phyloP scores from a whole-genome alignment of 306 rosid species.

The Gillenia trifoliata region DNA sequence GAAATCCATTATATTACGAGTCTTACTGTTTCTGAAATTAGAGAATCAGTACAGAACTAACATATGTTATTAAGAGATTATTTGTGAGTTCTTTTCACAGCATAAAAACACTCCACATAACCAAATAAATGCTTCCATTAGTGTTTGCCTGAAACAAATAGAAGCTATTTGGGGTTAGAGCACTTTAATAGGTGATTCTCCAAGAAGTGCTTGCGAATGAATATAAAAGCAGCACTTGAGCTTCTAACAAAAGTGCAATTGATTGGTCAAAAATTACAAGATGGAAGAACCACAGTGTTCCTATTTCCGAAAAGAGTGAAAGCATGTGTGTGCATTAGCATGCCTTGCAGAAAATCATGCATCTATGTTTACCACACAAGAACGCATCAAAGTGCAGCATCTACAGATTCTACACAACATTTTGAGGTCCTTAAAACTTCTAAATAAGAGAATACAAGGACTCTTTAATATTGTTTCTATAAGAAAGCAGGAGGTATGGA shows the following conservation, averaged over 20 bases:
- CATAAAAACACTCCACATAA: neutral
- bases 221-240: neutral
- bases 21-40: too few relatives aligned
- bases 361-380: neutral
- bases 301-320: neutral
- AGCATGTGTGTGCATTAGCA: neutral
- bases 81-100: neutral
- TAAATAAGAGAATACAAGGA: neutral
- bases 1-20: neutral
- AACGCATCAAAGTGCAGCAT: neutral
- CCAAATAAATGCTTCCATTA: neutral
- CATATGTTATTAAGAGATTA: neutral
- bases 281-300: neutral
- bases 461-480: neutral
- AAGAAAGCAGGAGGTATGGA: slow-evolving; percentile 6
- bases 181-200: neutral
- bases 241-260: neutral
- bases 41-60: too few relatives aligned
- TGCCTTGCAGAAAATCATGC: neutral
- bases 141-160: neutral
- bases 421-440: slow-evolving; percentile 1
- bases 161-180: neutral
- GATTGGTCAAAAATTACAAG: neutral
- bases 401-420: neutral
- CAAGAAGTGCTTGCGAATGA: neutral